These are phyloP conservation scores for Daldinia childiae DNA, from an alignment of 495 filamentous ascomycete genomes.

Conservation along the genomic window DNA sequence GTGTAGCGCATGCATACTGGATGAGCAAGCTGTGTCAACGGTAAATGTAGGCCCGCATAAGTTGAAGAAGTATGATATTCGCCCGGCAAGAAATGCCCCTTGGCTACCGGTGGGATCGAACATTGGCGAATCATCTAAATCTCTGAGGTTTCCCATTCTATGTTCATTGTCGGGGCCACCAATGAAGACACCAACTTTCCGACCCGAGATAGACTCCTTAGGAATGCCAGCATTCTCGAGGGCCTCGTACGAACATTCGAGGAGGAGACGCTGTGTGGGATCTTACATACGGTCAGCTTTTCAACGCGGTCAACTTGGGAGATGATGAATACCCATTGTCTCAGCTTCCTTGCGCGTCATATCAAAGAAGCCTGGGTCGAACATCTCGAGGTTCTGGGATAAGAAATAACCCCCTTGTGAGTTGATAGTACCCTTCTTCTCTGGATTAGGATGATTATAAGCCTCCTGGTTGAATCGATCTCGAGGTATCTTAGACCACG, in stretches of 20 bases:
- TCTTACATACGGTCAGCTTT: conserved; percentile 44
- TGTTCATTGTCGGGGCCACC: conserved; percentile 54
- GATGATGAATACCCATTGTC: conserved; percentile 49
- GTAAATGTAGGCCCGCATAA: conserved; percentile 68
- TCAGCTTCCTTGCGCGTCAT: conserved; percentile 61
- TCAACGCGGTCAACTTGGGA: neutral
- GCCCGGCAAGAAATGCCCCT: conserved; percentile 62
- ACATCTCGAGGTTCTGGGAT: conserved; percentile 57
- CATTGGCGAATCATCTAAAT: conserved; percentile 52
- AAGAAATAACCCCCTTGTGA: conserved; percentile 65
- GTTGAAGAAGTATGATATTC: conserved; percentile 65
- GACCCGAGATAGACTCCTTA: conserved; percentile 56
- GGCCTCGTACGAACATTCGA: conserved; percentile 64
- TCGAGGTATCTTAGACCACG: conserved; percentile 62
- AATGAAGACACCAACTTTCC: conserved; percentile 56
- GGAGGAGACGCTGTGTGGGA: conserved; percentile 65
- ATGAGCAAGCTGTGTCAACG: conserved; percentile 88
- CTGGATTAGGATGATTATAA: conserved; percentile 69
- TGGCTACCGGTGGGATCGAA: conserved; percentile 56
- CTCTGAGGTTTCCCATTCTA: conserved; percentile 49
- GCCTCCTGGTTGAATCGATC: conserved; percentile 74
- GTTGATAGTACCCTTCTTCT: conserved; percentile 54
- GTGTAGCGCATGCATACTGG: conserved; percentile 67
- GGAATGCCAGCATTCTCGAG: conserved; percentile 63
- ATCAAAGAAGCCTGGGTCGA: conserved; percentile 64